These are phyloP conservation scores for Arxiozyma slooffiae DNA, from an alignment of 1,139 yeast genomes.

Conservation along the genomic window DNA sequence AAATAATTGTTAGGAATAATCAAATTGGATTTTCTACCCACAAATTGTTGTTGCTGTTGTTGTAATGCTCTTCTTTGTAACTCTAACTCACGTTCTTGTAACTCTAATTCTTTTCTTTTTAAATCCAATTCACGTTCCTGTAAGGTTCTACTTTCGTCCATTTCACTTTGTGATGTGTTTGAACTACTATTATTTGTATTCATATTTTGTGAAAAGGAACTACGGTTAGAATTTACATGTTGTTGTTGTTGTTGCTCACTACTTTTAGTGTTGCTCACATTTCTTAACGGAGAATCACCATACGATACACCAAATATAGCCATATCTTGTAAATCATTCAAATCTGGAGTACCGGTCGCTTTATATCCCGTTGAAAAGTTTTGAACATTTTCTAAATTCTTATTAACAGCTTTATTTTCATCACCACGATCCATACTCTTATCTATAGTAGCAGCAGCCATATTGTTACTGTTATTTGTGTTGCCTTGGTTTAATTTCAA, in stretches of 20 bases:
- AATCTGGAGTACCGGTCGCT: constrained; percentile 27
- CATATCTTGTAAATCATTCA: constrained; percentile 27
- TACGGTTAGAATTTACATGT: constrained; percentile 3
- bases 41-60: constrained; percentile 13
- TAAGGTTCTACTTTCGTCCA: constrained; percentile 11
- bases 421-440: neutral
- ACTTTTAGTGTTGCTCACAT: constrained; percentile 4
- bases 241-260: neutral
- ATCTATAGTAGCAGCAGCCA: neutral
- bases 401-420: neutral
- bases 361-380: constrained; percentile 9
- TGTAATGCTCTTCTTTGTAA: constrained; percentile 29
- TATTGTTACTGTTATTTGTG: neutral
- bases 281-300: constrained; percentile 21
- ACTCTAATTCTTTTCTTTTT: constrained; percentile 38
- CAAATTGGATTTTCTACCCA: constrained; percentile 1
- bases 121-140: constrained; percentile 36
- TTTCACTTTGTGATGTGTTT: constrained; percentile 2
- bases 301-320: constrained; percentile 27
- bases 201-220: neutral
- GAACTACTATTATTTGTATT: constrained; percentile 3
- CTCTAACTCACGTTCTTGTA: constrained; percentile 36
- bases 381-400: constrained; percentile 1
- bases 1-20: neutral
- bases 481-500: neutral